Evolutionary conservation across 257 asterid genomes (phyloP), one percentile per base, ranked within the genome.

Genomic region (Vinca minor): DNA sequence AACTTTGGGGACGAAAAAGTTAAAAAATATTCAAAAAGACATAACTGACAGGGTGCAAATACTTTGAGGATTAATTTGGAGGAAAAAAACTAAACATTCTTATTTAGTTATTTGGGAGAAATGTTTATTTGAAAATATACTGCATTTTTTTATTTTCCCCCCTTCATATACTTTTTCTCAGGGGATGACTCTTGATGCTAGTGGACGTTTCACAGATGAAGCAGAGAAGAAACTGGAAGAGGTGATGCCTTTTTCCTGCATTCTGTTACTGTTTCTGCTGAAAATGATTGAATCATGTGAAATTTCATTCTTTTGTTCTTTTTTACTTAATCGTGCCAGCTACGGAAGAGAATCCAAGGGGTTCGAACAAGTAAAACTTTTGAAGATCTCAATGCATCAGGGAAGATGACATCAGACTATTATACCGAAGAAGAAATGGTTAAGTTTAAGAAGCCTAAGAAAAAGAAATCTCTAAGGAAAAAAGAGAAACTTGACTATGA

Each of bases 221-320:
- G 87, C 95, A 23, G 92, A 89, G 79, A 86, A 76, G 83, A 89
- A 93, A 84, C 67, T 89, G 81, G 97, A 89, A 68, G 97, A 87
- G 94, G 96, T 84, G 79, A 69, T 44, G 71, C 14, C 17, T 68
- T 42, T 68, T 65, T 65, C 68, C 68, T 70, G 69, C 52, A 42
- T 65, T 61, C 32, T 17, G 32, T 62, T n/a, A 61, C 56, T 23
- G 56, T 39, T 59, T 62, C 26, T 44, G 49, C 20, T 54, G 56
- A 67, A 18, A 35, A 49, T 53, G 15, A 64, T 44, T 38, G 56
- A 31, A 60, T 63, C 63, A 44, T 56, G 67, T 50, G 42, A 55
- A 28, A 21, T 52, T 14, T 25, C 21, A 38, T 12, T 29, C 5
- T 29, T 42, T 25, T 59, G n/a, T 11, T 44, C 59, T 28, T 26